Evolutionary conservation across 1,284 basidiomycete genomes (phyloP), one percentile per base, ranked within the genome.

Genomic region (Trichosporon ovoides): DNA sequence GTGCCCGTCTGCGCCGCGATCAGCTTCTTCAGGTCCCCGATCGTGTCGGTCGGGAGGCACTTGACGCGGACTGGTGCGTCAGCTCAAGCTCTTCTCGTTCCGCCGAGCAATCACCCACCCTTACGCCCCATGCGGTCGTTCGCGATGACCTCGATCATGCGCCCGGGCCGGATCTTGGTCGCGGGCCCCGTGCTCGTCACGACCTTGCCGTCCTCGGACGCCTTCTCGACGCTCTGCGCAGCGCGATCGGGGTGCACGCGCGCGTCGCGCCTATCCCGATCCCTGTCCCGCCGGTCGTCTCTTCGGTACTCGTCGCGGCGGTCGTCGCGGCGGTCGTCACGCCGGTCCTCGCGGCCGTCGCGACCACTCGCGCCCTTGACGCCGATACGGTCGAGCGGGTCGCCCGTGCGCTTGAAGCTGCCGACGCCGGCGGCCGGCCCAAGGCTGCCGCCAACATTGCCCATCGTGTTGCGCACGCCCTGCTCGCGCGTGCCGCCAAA

Each of bases 1-100:
- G 94, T 98, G 50, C 95, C 96, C 0, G 86, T 98, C 78, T 98
- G 95, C 3, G 93, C 94, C 2, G 89, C 93, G 66, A 98, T 97
- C 59, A 98, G 86, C 77, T 89, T 89, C 82, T 98, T 98, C 60
- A 98, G 81, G 75, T 97, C 94, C 33, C 94, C 94, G 24, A 98
- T 90, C 0, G 95, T 98, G 75, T 98, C 95, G 14, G 97, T 88
- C 5, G 91, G 86, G 68, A 88, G 88, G 79, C 88, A 91, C 79
- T 96, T 95, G 70, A 95, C 89, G 64, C 89, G 88, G 53, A 95
- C 90, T 93, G 67, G 0, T 33, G n/a, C 28, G 28, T 31, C 28
- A 31, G 28, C 28, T 31, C 28, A 9, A 9, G 4, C 28, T 49
- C 24, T 52, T 10, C n/a, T 22, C 4, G 7, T 11, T 11, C 19